phyloP scores from a whole-genome alignment of 1,284 basidiomycete genomes.

The Lentinus polychrous region DNA sequence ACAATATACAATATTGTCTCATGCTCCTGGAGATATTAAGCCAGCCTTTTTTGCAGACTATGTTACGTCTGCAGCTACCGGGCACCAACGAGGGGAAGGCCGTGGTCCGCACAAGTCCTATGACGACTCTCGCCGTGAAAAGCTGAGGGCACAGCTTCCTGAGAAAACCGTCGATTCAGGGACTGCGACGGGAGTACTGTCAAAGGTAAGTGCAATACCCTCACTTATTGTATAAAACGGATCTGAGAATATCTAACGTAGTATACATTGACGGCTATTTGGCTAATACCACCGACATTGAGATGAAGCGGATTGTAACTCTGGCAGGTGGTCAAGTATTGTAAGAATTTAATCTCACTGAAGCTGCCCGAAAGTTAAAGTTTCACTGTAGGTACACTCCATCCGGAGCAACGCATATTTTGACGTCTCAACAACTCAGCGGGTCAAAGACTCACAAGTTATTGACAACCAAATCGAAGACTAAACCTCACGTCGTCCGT shows the following conservation, averaged over 20 bases:
- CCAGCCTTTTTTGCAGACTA: conserved; percentile 36
- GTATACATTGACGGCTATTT: conserved; percentile 66
- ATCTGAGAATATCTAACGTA: not conserved
- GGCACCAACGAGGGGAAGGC: conserved; percentile 63
- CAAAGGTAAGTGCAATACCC: conserved; percentile 2
- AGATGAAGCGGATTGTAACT: conserved; percentile 57
- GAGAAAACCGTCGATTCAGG: conserved; percentile 11
- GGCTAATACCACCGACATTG: conserved; percentile 62
- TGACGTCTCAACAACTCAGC: conserved; percentile 62
- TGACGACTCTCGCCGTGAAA: conserved; percentile 39
- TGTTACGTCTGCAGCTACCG: conserved; percentile 51
- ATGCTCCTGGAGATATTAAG: not conserved
- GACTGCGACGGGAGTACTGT: conserved; percentile 31
- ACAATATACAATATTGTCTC: conserved; percentile 1
- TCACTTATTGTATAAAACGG: not conserved
- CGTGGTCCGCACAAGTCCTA: conserved; percentile 30
- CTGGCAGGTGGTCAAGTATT: conserved; percentile 48
- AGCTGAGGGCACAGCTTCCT: conserved; percentile 41
- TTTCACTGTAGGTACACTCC: conserved; percentile 34
- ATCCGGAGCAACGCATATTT: conserved; percentile 61
- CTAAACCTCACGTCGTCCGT: conserved; percentile 48
- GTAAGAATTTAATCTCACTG: conserved; percentile 27
- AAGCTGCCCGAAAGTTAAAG: not conserved
- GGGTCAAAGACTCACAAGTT: conserved; percentile 59
- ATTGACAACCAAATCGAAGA: conserved; percentile 40